These are phyloP conservation scores for Calonectria henricotiae DNA, from an alignment of 2,329 filamentous ascomycete genomes.

Conservation along the genomic window DNA sequence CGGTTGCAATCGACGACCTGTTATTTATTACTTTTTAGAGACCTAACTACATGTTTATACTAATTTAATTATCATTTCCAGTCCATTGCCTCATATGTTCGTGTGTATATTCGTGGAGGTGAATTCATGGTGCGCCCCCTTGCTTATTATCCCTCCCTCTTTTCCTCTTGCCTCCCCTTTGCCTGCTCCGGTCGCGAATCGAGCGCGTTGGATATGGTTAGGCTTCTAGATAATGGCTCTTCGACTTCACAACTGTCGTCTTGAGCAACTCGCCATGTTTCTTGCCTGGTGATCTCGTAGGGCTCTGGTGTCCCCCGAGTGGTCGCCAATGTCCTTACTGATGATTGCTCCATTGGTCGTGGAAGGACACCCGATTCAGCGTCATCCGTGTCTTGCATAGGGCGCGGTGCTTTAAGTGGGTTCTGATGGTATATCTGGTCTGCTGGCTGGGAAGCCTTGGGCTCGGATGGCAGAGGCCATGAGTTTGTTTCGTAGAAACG, in stretches of 20 bases:
- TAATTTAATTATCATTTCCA: too few relatives aligned
- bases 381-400: not conserved
- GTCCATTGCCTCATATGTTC: too few relatives aligned
- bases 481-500: not conserved
- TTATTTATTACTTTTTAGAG: too few relatives aligned
- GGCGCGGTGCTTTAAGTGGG: not conserved
- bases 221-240: conserved; percentile 5
- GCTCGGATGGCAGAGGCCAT: not conserved
- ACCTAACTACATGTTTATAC: too few relatives aligned
- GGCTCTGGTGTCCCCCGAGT: conserved; percentile 5
- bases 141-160: not conserved
- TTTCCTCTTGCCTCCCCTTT: not conserved
- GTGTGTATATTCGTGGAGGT: not conserved
- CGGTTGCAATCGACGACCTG: too few relatives aligned
- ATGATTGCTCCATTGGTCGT: not conserved
- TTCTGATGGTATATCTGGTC: conserved; percentile 1
- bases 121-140: not conserved
- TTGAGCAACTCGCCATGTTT: not conserved
- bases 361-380: conserved; percentile 20
- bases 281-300: not conserved
- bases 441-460: not conserved
- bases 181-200: conserved; percentile 13
- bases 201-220: conserved; percentile 7
- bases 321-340: not conserved
- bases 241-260: not conserved